These are phyloP conservation scores for Arthrinium puccinioides DNA, from an alignment of 2,329 filamentous ascomycete species.

Conservation along the genomic window DNA sequence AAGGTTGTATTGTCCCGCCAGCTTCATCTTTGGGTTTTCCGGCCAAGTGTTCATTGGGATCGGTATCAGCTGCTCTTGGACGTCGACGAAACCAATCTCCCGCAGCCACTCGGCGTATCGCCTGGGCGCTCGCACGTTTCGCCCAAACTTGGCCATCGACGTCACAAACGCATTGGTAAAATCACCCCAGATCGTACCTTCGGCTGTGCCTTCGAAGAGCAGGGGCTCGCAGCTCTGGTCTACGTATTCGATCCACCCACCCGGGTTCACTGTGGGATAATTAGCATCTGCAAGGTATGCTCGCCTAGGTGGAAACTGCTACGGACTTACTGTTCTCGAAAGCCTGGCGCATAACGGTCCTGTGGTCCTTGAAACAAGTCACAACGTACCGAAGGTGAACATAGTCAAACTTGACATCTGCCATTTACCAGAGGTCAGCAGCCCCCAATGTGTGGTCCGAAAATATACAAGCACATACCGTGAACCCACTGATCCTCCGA, in stretches of 20 bases:
- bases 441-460: background rate
- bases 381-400: constrained; percentile 3
- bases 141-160: background rate
- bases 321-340: background rate
- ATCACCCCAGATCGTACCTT: background rate
- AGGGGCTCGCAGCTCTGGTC: background rate
- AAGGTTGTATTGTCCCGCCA: background rate
- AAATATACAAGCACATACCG: background rate
- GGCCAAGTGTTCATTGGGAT: constrained; percentile 1
- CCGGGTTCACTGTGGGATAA: background rate
- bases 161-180: background rate
- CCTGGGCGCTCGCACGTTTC: background rate
- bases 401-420: constrained; percentile 2
- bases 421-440: background rate
- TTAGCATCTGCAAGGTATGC: too few species aligned
- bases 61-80: background rate
- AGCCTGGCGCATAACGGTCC: background rate
- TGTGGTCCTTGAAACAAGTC: constrained; percentile 1
- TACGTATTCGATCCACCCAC: constrained; percentile 1
- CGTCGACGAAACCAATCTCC: constrained; percentile 1
- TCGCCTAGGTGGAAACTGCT: background rate
- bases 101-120: constrained; percentile 1
- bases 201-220: background rate
- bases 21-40: background rate
- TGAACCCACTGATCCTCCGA: constrained; percentile 2